A percentile compares a stretch with the other conserved stretches of the same genome.
Conservation (phyloP, 768 basidiomycete genomes). For the Boletus sp. region DNA sequence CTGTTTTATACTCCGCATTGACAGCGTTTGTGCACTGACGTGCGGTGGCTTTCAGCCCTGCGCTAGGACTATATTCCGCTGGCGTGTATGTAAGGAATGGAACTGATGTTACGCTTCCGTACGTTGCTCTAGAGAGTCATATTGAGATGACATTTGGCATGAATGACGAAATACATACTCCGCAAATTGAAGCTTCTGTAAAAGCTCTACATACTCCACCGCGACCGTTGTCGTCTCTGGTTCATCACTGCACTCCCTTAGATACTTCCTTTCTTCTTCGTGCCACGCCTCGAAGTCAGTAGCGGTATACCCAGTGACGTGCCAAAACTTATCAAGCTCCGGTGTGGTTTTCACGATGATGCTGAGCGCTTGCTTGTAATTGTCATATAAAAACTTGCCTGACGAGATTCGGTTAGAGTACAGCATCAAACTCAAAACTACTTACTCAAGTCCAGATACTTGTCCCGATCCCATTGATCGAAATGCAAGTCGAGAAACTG, state of each 20-base stretch:
- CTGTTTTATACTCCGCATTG: background rate
- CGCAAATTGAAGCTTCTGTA: background rate
- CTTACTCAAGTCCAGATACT: background rate
- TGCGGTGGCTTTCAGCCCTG: background rate
- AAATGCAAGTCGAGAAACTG: background rate
- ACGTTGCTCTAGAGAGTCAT: background rate
- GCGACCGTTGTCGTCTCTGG: too few relatives aligned
- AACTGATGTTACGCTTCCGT: background rate
- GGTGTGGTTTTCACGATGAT: background rate
- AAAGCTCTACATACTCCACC: background rate
- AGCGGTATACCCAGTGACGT: background rate
- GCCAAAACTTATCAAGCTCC: background rate
- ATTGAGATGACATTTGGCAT: too few relatives aligned
- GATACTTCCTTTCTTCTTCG: background rate
- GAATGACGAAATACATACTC: background rate
- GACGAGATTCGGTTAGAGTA: background rate
- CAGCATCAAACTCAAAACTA: too few relatives aligned
- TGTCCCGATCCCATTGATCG: background rate
- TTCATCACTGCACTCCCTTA: background rate
- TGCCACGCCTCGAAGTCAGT: background rate
- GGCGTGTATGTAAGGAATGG: background rate
- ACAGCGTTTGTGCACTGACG: background rate
- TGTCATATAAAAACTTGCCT: background rate
- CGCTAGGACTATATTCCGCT: background rate
- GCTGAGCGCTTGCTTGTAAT: background rate